Evolutionary conservation across 352 stramenopile species (phyloP).

Genomic region (Elongisporangium prolatum): DNA sequence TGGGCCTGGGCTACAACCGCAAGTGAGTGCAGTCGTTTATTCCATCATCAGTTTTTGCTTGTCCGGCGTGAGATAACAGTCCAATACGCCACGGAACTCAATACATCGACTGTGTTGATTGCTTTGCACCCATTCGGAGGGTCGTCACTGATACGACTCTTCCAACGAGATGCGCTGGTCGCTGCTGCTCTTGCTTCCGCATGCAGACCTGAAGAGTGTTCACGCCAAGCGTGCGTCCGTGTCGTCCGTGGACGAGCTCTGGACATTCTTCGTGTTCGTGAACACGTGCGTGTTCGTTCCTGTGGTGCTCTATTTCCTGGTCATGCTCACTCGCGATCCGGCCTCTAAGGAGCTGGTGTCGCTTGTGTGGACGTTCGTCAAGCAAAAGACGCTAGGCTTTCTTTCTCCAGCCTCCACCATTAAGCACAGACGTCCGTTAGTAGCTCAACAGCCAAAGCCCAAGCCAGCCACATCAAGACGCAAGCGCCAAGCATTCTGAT

Average conservation of each 20-base stretch:
- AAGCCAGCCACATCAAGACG: not conserved
- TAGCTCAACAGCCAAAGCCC: not conserved
- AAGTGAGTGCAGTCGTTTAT: not conserved
- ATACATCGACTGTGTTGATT: not conserved
- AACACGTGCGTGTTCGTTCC: constrained; percentile 31
- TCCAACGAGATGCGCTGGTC: not conserved
- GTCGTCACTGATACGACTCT: not conserved
- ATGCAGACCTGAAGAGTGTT: too few species aligned
- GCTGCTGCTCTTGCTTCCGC: not conserved
- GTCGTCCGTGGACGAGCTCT: constrained; percentile 39
- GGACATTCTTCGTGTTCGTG: constrained; percentile 29
- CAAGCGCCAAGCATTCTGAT: not conserved
- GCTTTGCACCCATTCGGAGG: not conserved
- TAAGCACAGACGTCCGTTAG: not conserved
- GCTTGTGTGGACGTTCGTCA: constrained; percentile 21
- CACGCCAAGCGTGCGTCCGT: constrained; percentile 14
- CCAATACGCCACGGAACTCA: not conserved
- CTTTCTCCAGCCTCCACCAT: constrained; percentile 7
- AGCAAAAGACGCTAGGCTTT: constrained; percentile 21
- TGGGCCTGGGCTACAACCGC: constrained; percentile 50
- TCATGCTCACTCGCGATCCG: constrained; percentile 19
- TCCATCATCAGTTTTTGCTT: not conserved
- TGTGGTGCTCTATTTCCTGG: constrained; percentile 29
- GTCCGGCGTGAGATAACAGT: not conserved
- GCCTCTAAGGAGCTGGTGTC: constrained; percentile 18